Percentiles rank a stretch among this genome's conserved stretches.
phyloP scores from a whole-genome alignment of 179 eudicot genomes.

The Gypsophila paniculata region DNA sequence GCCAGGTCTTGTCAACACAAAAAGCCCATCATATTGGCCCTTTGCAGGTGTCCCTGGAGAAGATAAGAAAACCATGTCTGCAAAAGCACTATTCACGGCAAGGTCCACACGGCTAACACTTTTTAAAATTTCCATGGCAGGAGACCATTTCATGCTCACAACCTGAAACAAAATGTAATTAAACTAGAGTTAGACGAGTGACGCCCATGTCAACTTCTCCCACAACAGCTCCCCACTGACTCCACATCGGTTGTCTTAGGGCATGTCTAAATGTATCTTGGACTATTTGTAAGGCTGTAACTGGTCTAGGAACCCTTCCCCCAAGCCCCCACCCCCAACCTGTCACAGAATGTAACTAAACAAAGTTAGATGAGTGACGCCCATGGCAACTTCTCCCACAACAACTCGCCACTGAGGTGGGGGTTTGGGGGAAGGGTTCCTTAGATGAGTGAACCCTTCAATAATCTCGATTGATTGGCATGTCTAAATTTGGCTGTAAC shows the following conservation, averaged over 20 bases:
- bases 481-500: too few relatives aligned
- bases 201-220: conserved; percentile 11
- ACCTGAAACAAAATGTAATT: conserved; percentile 46
- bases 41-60: conserved; percentile 36
- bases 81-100: conserved; percentile 55
- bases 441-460: too few relatives aligned
- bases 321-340: too few relatives aligned
- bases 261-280: not conserved
- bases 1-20: conserved; percentile 75
- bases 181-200: conserved; percentile 19
- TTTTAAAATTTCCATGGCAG: conserved; percentile 55
- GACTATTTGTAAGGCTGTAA: not conserved
- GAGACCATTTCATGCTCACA: conserved; percentile 71
- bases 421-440: too few relatives aligned
- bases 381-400: too few relatives aligned
- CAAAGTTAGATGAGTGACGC: too few relatives aligned
- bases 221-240: not conserved
- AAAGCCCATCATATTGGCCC: conserved; percentile 46
- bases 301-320: not conserved
- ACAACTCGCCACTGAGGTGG: too few relatives aligned
- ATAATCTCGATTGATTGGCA: too few relatives aligned
- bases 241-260: not conserved
- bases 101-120: conserved; percentile 60
- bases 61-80: conserved; percentile 61
- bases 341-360: too few relatives aligned